These are phyloP conservation scores for Xylariaceae sp. DNA, from an alignment of 2,329 filamentous ascomycete species.

Conservation along the genomic window DNA sequence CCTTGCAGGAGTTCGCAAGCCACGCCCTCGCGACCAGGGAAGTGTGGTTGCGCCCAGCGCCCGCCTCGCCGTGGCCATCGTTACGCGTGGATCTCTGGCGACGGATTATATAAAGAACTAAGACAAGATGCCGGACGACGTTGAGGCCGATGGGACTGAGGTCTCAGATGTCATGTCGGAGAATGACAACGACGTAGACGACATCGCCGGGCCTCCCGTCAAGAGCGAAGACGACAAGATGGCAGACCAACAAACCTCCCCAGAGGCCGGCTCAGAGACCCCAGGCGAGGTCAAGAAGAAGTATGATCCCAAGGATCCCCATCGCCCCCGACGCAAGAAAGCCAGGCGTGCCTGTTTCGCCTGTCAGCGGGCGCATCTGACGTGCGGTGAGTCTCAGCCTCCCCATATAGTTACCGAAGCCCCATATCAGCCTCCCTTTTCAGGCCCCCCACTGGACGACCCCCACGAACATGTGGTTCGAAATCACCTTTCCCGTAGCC, in stretches of 20 bases:
- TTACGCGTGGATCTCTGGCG: constrained; percentile 12
- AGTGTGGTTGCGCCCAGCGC: constrained; percentile 26
- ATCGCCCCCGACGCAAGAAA: constrained; percentile 88
- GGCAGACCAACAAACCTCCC: constrained; percentile 37
- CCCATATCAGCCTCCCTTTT: constrained; percentile 13
- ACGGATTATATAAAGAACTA: constrained; percentile 40
- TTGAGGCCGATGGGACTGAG: constrained; percentile 45
- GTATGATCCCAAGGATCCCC: constrained; percentile 79
- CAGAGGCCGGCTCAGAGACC: constrained; percentile 36
- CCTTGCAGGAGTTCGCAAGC: constrained; percentile 21
- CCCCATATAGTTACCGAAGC: constrained; percentile 15
- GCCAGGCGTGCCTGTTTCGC: constrained; percentile 91
- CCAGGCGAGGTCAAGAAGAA: constrained; percentile 54
- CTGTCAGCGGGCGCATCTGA: constrained; percentile 93
- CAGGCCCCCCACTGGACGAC: constrained; percentile 9
- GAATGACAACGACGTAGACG: constrained; percentile 42
- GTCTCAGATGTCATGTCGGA: constrained; percentile 53
- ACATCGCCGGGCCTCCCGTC: constrained; percentile 30
- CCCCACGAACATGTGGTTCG: constrained; percentile 11
- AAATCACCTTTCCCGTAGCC: constrained; percentile 4
- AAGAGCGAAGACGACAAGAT: constrained; percentile 46
- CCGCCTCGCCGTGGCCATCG: constrained; percentile 14
- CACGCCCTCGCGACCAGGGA: constrained; percentile 11
- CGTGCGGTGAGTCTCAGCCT: constrained; percentile 71
- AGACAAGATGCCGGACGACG: constrained; percentile 49